phyloP scores from a whole-genome alignment of 352 stramenopile genomes.

The Thraustotheca clavata region DNA sequence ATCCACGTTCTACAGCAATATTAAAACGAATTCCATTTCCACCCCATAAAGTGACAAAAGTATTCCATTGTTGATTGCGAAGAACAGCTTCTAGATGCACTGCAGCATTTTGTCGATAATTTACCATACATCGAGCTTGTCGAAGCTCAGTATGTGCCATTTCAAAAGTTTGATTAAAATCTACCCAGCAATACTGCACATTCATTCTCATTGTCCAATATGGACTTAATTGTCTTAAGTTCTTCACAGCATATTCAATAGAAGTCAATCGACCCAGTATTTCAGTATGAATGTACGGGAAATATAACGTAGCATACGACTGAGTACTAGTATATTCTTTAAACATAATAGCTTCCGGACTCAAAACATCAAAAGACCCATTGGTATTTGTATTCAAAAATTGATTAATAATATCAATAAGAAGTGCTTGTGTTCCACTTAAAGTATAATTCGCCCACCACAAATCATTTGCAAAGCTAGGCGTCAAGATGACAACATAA shows the following conservation, averaged over 20 bases:
- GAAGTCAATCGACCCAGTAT: not conserved
- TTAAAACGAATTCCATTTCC: not conserved
- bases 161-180: slow-evolving; percentile 10
- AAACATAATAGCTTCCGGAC: not conserved
- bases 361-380: not conserved
- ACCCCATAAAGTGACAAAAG: not conserved
- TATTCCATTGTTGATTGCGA: slow-evolving; percentile 1
- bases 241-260: not conserved
- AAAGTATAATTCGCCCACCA: slow-evolving; percentile 7
- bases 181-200: slow-evolving; percentile 5
- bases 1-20: not conserved
- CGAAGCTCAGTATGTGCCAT: slow-evolving; percentile 9
- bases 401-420: slow-evolving; percentile 1
- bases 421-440: not conserved
- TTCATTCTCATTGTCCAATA: not conserved
- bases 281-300: not conserved
- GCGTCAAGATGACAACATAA: not conserved
- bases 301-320: not conserved
- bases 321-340: not conserved
- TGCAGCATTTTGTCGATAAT: slow-evolving; percentile 2
- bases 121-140: not conserved
- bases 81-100: slow-evolving; percentile 18
- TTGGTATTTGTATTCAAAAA: not conserved
- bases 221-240: not conserved
- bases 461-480: not conserved